Percentiles rank a stretch among this genome's conserved stretches.
phyloP scores from a whole-genome alignment of 2,329 filamentous ascomycete genomes.

The Graphilbum ipis-grandicollis region DNA sequence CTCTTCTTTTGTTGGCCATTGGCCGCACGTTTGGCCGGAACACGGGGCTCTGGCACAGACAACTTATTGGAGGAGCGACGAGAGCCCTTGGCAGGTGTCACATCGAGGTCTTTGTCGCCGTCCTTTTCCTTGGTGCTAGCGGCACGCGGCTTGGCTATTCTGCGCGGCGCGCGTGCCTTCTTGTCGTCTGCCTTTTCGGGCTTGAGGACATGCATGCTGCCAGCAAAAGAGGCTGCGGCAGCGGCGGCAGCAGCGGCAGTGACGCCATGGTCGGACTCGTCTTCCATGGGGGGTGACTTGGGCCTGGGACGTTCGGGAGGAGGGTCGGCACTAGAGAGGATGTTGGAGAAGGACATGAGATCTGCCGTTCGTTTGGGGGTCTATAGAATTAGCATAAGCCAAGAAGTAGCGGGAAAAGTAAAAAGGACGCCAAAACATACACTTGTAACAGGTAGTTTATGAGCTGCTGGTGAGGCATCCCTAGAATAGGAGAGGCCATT shows the following conservation, averaged over 20 bases:
- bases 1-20: conserved; percentile 35
- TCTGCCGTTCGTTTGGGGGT: conserved; percentile 60
- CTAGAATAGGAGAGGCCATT: conserved; percentile 23
- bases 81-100: conserved; percentile 22
- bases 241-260: too few species aligned
- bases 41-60: conserved; percentile 23
- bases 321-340: conserved; percentile 62
- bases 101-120: conserved; percentile 27
- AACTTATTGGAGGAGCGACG: conserved; percentile 32
- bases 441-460: conserved; percentile 22
- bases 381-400: conserved; percentile 19
- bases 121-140: conserved; percentile 23
- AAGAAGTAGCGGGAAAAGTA: not conserved
- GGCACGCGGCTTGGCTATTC: conserved; percentile 7
- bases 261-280: conserved; percentile 6
- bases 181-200: conserved; percentile 12
- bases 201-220: conserved; percentile 5
- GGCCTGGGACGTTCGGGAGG: conserved; percentile 36
- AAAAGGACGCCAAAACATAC: conserved; percentile 13
- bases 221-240: not conserved
- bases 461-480: conserved; percentile 22
- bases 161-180: conserved; percentile 4
- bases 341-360: conserved; percentile 92
- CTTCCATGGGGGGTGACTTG: conserved; percentile 19
- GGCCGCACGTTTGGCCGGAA: conserved; percentile 38